Conservation (phyloP, 257 asterid genomes). For the Capsicum rhomboideum region DNA sequence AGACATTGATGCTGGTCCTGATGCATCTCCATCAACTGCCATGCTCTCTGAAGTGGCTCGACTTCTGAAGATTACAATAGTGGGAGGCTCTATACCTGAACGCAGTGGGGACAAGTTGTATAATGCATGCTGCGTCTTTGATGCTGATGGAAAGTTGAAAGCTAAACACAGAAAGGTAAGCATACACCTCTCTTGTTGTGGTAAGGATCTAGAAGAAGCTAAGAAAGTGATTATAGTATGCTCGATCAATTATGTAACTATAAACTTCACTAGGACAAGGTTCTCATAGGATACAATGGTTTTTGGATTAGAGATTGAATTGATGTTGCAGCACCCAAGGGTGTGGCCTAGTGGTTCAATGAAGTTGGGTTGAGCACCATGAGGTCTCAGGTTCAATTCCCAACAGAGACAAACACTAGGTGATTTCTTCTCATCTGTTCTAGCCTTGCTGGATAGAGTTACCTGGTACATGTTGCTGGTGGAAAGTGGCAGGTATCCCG, state of each 20-base stretch:
- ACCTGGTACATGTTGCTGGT: too few relatives aligned
- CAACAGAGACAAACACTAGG: too few relatives aligned
- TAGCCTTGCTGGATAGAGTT: too few relatives aligned
- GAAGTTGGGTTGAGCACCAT: too few relatives aligned
- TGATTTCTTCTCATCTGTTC: too few relatives aligned
- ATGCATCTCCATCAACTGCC: slow-evolving; percentile 82
- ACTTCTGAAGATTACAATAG: slow-evolving; percentile 59
- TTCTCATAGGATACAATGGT: not conserved
- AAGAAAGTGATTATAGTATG: not conserved
- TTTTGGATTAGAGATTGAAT: not conserved
- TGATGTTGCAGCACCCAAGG: too few relatives aligned
- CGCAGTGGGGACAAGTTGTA: slow-evolving; percentile 73
- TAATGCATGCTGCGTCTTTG: slow-evolving; percentile 88
- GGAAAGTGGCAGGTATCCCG: too few relatives aligned
- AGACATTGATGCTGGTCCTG: slow-evolving; percentile 89
- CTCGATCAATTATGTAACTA: not conserved
- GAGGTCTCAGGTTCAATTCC: too few relatives aligned
- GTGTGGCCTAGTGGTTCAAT: too few relatives aligned
- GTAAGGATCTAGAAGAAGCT: not conserved
- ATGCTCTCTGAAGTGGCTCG: slow-evolving; percentile 82
- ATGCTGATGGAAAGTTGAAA: slow-evolving; percentile 73
- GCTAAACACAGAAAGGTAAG: slow-evolving; percentile 95
- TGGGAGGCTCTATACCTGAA: slow-evolving; percentile 97
- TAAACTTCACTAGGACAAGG: not conserved
- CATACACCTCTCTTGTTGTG: not conserved